Percentiles rank a stretch among this genome's conserved stretches.
phyloP scores from a whole-genome alignment of 2,329 filamentous ascomycete genomes.

The Xylariomycetidae sp. region DNA sequence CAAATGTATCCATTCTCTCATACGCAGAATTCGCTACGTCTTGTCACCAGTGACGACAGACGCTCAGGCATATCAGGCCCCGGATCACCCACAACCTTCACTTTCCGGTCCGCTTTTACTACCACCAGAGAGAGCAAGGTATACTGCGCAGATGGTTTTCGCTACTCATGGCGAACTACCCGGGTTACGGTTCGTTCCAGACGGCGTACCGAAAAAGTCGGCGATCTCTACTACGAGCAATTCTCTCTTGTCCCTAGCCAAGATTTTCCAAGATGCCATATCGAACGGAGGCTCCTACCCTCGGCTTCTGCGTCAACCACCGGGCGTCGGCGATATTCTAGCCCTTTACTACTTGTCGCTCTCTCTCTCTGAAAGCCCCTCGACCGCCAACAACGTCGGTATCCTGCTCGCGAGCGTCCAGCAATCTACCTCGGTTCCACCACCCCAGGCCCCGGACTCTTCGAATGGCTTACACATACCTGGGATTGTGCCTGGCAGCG shows the following conservation, averaged over 20 bases:
- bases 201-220: constrained; percentile 68
- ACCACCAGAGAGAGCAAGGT: constrained; percentile 75
- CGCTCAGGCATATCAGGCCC: constrained; percentile 24
- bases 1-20: constrained; percentile 70
- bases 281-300: constrained; percentile 62
- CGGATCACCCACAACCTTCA: constrained; percentile 21
- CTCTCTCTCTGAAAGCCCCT: constrained; percentile 91
- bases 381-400: constrained; percentile 96
- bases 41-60: constrained; percentile 53
- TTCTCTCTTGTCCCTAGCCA: constrained; percentile 86
- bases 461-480: constrained; percentile 52
- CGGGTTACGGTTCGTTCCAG: constrained; percentile 68
- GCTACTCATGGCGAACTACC: constrained; percentile 70
- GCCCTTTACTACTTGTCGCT: constrained; percentile 93
- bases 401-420: constrained; percentile 95
- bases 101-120: constrained; percentile 66
- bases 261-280: constrained; percentile 97
- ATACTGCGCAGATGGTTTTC: constrained; percentile 81
- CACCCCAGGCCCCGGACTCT: constrained; percentile 23
- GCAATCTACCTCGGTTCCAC: constrained; percentile 47
- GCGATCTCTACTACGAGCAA: constrained; percentile 94
- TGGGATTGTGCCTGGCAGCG: constrained; percentile 79
- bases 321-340: constrained; percentile 85
- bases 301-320: constrained; percentile 54
- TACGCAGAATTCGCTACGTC: constrained; percentile 69